Conservation (phyloP, 108 stramenopile genomes). For the Schizochytrium sp. region DNA sequence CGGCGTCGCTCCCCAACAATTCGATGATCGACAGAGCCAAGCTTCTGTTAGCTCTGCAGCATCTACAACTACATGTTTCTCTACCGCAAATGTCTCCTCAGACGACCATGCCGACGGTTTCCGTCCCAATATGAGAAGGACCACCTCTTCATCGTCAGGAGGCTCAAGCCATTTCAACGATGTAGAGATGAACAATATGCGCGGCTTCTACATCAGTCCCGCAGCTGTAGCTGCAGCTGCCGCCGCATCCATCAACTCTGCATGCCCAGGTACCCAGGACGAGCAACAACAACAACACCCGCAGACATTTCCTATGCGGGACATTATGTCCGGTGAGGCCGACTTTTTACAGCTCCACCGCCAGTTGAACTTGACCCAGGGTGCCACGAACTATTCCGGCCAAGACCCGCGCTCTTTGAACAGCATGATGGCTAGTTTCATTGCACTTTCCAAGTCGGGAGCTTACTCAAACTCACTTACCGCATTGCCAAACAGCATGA, state of each 20-base stretch:
- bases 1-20: neutral
- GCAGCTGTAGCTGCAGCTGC: neutral
- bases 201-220: neutral
- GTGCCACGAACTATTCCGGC: too few species aligned
- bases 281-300: neutral
- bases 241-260: neutral
- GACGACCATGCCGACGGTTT: neutral
- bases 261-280: neutral
- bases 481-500: too few species aligned
- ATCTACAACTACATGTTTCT: neutral
- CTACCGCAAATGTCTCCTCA: neutral
- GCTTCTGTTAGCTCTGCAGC: neutral
- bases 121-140: neutral
- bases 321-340: too few species aligned
- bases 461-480: too few species aligned
- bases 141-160: neutral
- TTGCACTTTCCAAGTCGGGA: too few species aligned
- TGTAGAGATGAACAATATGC: neutral
- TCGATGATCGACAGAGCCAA: conserved; percentile 11
- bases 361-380: too few species aligned
- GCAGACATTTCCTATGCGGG: neutral
- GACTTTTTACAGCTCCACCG: too few species aligned
- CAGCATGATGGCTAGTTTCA: too few species aligned
- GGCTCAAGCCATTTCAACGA: neutral
- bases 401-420: too few species aligned